A percentile compares a stretch with the other conserved stretches of the same genome.
These are phyloP conservation scores for Fusarium heterosporum DNA, from an alignment of 2,329 filamentous ascomycete species.

Conservation along the genomic window DNA sequence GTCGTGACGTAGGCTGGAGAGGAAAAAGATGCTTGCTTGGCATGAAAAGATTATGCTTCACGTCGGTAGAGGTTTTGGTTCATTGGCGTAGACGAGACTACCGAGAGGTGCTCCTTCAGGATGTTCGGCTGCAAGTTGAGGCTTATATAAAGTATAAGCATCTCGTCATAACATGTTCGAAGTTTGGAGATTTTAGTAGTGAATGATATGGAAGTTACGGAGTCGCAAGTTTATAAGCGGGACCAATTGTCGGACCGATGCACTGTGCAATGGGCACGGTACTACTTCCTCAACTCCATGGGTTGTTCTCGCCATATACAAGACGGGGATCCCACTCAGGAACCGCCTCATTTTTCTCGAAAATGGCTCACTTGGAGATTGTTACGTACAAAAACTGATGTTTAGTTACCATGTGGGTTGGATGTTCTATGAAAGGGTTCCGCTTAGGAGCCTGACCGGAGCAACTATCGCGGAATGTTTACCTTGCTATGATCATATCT, in stretches of 20 bases:
- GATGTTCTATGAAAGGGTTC: not conserved
- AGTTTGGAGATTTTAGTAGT: slow-evolving; percentile 1
- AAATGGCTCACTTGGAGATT: not conserved
- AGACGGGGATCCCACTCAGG: slow-evolving; percentile 8
- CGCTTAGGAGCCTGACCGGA: not conserved
- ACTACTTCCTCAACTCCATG: slow-evolving; percentile 5
- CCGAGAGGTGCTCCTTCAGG: not conserved
- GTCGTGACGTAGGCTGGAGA: slow-evolving; percentile 30
- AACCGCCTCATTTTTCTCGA: slow-evolving; percentile 6
- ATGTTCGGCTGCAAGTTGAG: not conserved
- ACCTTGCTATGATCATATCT: not conserved
- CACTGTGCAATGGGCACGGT: too few species aligned
- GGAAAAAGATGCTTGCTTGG: slow-evolving; percentile 28
- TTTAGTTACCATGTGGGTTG: not conserved
- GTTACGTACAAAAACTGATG: slow-evolving; percentile 5
- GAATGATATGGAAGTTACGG: slow-evolving; percentile 15
- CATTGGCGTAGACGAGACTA: not conserved
- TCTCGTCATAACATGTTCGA: not conserved
- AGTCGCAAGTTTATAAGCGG: not conserved
- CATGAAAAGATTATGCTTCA: slow-evolving; percentile 18
- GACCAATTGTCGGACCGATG: slow-evolving; percentile 26
- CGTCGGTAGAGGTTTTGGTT: not conserved
- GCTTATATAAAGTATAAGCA: not conserved
- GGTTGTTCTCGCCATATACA: not conserved
- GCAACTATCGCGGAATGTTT: not conserved